Evolutionary conservation across 208 protist genomes (phyloP), one percentile per base, ranked within the genome.

Genomic region (Acanthamoeba lenticulata): DNA sequence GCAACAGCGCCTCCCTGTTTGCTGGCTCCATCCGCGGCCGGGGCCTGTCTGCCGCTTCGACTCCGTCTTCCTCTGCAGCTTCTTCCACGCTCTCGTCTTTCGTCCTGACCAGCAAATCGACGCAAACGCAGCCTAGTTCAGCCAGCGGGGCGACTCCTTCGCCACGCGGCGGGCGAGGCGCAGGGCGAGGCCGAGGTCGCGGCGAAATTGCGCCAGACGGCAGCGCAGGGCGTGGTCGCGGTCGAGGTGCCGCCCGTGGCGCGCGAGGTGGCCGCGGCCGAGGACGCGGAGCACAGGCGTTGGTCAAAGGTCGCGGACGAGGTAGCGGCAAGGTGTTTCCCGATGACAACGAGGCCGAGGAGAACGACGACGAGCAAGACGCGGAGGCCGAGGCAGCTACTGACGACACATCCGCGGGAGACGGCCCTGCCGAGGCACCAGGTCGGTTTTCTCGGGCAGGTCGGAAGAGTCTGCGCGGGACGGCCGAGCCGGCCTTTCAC

Each of bases 121-220:
- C 60, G 24, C 19, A 67, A 67, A 36, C 9, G 5, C 60, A 67
- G 9, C 1, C 21, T 7, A 67, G 27, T 34, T 40, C 69, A 2
- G 69, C n/a, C 29, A 34, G 62, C 62, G 62, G n/a, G 17, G 62
- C 69, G 9, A 11, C 69, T 38, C 69, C 38, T 67, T 27, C 60
- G 60, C 60, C 60, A 57, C 13, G 49, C 49, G 13, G 49, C 57
- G 60, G 24, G 19, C 7, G 13, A 9, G 7, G 74, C 17, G 32
- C 42, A 7, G 57, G 86, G 57, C 55, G 86, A 11, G 86, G 86
- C 29, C 69, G 86, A 74, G 86, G 57, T 36, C 32, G 55, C 52
- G 86, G 86, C n/a, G 42, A 52, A 32, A 52, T 27, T 44, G 42
- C 27, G 19, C 15, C 24, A 34, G 17, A 24, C 24, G 55, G 55